Evolutionary conservation across 2,329 filamentous ascomycete genomes (phyloP).

Genomic region (Nannizziopsis arthrosporioides): DNA sequence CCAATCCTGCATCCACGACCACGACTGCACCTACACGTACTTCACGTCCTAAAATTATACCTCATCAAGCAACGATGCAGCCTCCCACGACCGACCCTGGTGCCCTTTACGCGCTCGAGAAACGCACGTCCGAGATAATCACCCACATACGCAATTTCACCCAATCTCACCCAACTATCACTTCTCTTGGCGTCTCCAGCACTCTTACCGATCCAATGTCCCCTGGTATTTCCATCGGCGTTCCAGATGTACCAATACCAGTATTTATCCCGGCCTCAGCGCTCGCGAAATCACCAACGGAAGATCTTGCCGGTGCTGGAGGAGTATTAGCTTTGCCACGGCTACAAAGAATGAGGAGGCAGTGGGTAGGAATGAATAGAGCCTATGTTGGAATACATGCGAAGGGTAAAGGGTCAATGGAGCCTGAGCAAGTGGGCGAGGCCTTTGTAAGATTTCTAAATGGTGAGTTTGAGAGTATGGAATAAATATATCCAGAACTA

Average conservation of each 20-base stretch:
- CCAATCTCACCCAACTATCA: slow-evolving; percentile 28
- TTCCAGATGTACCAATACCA: slow-evolving; percentile 23
- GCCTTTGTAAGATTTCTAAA: slow-evolving; percentile 39
- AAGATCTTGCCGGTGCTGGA: slow-evolving; percentile 33
- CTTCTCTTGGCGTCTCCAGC: slow-evolving; percentile 21
- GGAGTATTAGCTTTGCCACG: slow-evolving; percentile 32
- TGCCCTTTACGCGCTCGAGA: slow-evolving; percentile 36
- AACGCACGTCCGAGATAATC: slow-evolving; percentile 32
- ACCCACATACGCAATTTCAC: slow-evolving; percentile 33
- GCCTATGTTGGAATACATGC: slow-evolving; percentile 30
- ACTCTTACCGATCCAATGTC: slow-evolving; percentile 4
- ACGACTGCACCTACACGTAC: slow-evolving; percentile 8
- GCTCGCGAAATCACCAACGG: slow-evolving; percentile 28
- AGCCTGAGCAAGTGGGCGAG: slow-evolving; percentile 28
- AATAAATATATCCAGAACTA: too few relatives aligned
- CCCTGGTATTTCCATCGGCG: slow-evolving; percentile 26
- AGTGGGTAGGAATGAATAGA: slow-evolving; percentile 38
- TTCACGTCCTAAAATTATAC: slow-evolving; percentile 16
- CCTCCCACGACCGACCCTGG: slow-evolving; percentile 30
- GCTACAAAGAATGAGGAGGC: slow-evolving; percentile 34
- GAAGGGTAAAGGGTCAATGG: slow-evolving; percentile 24
- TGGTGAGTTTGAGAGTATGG: slow-evolving; percentile 29
- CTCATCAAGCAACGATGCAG: slow-evolving; percentile 35
- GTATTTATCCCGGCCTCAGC: slow-evolving; percentile 32
- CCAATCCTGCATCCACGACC: slow-evolving; percentile 1